A percentile compares a stretch with the other conserved stretches of the same genome.
These are phyloP conservation scores for Fusarium virguliforme DNA, from an alignment of 2,329 filamentous ascomycete genomes.

Conservation along the genomic window DNA sequence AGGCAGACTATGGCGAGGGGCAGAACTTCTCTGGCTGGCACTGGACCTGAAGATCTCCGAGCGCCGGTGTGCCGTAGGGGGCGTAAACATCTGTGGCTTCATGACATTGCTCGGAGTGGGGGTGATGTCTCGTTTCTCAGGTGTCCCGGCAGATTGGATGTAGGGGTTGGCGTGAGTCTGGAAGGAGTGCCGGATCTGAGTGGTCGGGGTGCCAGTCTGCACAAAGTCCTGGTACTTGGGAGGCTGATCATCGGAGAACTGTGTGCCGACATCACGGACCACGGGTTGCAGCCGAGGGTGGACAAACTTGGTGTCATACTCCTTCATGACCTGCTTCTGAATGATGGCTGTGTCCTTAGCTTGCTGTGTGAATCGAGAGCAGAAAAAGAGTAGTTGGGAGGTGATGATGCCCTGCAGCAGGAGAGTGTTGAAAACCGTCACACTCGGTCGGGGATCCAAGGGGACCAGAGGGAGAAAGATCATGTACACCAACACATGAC, in stretches of 20 bases:
- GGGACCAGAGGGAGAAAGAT: conserved; percentile 85
- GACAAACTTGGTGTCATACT: conserved; percentile 97
- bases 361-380: conserved; percentile 84
- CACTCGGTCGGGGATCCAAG: conserved; percentile 85
- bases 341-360: conserved; percentile 87
- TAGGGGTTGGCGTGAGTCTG: conserved; percentile 86
- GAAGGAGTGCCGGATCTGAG: conserved; percentile 82
- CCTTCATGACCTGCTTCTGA: conserved; percentile 91
- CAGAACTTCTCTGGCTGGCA: conserved; percentile 51
- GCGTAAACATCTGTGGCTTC: conserved; percentile 63
- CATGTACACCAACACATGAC: conserved; percentile 92
- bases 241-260: conserved; percentile 72
- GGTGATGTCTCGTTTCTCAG: conserved; percentile 63
- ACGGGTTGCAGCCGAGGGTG: conserved; percentile 89
- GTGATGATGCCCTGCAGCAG: conserved; percentile 83
- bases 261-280: conserved; percentile 84
- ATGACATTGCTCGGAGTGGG: conserved; percentile 57
- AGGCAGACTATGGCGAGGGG: conserved; percentile 57
- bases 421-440: conserved; percentile 88
- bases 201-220: conserved; percentile 68
- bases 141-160: conserved; percentile 68
- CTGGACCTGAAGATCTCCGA: conserved; percentile 57
- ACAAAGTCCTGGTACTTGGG: conserved; percentile 63
- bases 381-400: conserved; percentile 81
- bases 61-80: conserved; percentile 54